These are phyloP conservation scores for Liquidambar formosana DNA, from an alignment of 164 flowering plant genomes.

Conservation along the genomic window DNA sequence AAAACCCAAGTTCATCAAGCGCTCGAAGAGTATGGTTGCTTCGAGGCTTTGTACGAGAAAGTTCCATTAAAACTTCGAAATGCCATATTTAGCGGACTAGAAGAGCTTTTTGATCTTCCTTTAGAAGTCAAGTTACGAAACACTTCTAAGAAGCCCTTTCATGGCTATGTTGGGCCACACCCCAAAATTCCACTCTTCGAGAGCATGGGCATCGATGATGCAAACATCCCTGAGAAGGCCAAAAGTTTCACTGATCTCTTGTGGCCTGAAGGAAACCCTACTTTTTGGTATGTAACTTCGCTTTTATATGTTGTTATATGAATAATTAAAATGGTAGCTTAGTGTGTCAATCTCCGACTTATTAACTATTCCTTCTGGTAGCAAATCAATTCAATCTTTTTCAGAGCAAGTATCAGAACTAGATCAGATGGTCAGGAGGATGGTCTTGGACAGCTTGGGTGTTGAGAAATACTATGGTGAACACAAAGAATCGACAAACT, in stretches of 20 bases:
- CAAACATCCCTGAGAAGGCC: constrained; percentile 15
- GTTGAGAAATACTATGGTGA: constrained; percentile 52
- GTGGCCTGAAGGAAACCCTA: constrained; percentile 60
- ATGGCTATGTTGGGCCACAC: constrained; percentile 53
- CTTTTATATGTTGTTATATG: not conserved
- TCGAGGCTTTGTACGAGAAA: constrained; percentile 15
- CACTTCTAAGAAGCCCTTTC: constrained; percentile 41
- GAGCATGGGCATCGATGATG: constrained; percentile 49
- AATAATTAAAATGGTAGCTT: too few species aligned
- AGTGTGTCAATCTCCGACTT: too few species aligned
- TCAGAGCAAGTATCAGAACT: constrained; percentile 40
- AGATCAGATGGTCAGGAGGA: constrained; percentile 46
- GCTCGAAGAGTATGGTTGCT: constrained; percentile 26
- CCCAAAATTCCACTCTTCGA: constrained; percentile 46
- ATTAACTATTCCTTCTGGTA: constrained; percentile 12
- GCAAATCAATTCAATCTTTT: constrained; percentile 40
- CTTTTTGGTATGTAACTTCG: constrained; percentile 38
- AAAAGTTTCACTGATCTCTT: constrained; percentile 22
- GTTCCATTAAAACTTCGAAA: constrained; percentile 9
- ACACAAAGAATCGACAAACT: constrained; percentile 48
- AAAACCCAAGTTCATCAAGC: constrained; percentile 9
- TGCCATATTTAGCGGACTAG: not conserved
- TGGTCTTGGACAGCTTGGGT: constrained; percentile 61
- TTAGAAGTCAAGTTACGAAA: constrained; percentile 39
- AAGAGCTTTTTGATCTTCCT: constrained; percentile 29